Base-by-base conservation (phyloP, 1,284 basidiomycete species). In the Sporisorium scitamineum region DNA sequence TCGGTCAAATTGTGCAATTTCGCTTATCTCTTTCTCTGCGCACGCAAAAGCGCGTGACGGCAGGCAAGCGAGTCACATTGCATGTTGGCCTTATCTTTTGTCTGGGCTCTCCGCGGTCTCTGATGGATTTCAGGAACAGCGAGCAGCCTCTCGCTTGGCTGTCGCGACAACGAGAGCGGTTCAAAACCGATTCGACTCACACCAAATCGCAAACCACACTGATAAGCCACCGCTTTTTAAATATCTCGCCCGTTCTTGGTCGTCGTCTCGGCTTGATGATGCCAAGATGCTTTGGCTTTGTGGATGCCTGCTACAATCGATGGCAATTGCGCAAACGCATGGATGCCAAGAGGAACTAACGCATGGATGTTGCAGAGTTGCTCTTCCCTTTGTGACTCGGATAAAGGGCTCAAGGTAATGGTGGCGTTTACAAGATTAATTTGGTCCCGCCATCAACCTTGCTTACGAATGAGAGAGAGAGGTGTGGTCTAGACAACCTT, bases 91-190 rank as follows among this genome's bases (percentile, higher is more conserved):
- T 18, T 39, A 39, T 39, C 37, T 39, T 39, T 39, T 2, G 3
- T 3, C 34, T 34, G 37, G 16, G 5, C 1, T 16, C n/a, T n/a
- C n/a, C 16, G 51, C 51, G 34, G 13, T 52, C 4, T 22, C 22
- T 52, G 51, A 52, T 26, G 51, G 51, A 26, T 37, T 37, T 26
- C 51, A 52, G 51, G 51, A 52, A 52, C 51, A 26, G 32, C 27
- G 18, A 18, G 16, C 37, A 39, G 37, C 37, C n/a, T n/a, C n/a
- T n/a, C n/a, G n/a, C n/a, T n/a, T n/a, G n/a, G n/a, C n/a, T n/a
- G n/a, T n/a, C n/a, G n/a, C n/a, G n/a, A n/a, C n/a, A n/a, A n/a
- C n/a, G n/a, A n/a, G n/a, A n/a, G n/a, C n/a, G n/a, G n/a, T n/a
- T n/a, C n/a, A n/a, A n/a, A n/a, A n/a, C n/a, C n/a, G n/a, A n/a